phyloP scores from a whole-genome alignment of 495 filamentous ascomycete species.

The Podospora tetraspora region DNA sequence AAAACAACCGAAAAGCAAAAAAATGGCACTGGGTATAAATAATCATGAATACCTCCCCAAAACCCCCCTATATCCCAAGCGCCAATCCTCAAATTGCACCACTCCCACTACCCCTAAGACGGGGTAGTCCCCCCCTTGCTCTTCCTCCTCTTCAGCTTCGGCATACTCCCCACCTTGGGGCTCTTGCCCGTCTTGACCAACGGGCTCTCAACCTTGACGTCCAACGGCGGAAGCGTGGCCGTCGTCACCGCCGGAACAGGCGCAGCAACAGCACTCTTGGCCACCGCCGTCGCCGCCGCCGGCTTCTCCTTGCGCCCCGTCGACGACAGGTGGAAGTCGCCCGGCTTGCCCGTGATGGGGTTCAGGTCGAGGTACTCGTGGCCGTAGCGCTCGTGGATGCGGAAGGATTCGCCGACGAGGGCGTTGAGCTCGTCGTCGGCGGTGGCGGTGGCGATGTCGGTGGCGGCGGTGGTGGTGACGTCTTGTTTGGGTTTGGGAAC shows the following conservation, averaged over 20 bases:
- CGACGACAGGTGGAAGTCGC: slow-evolving; percentile 72
- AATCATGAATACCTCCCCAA: neutral
- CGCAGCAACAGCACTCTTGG: neutral
- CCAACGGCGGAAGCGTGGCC: slow-evolving; percentile 27
- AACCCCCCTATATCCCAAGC: neutral
- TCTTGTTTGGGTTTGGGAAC: slow-evolving; percentile 52
- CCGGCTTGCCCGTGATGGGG: slow-evolving; percentile 77
- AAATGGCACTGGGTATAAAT: neutral
- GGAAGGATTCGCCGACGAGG: slow-evolving; percentile 62
- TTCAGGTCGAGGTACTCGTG: slow-evolving; percentile 91
- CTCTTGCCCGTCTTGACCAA: slow-evolving; percentile 40
- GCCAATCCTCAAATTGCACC: neutral
- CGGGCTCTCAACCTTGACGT: slow-evolving; percentile 35
- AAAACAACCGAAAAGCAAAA: neutral
- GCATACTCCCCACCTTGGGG: slow-evolving; percentile 43
- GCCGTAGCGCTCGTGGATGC: slow-evolving; percentile 56
- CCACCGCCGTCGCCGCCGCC: slow-evolving; percentile 11
- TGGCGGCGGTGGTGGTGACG: slow-evolving; percentile 55
- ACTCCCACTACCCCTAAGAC: neutral
- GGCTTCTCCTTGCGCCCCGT: slow-evolving; percentile 46
- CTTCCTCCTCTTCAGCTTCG: slow-evolving; percentile 54
- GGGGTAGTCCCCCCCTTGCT: slow-evolving; percentile 43
- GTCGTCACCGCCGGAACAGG: neutral
- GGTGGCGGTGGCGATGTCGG: slow-evolving; percentile 29
- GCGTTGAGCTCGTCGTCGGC: slow-evolving; percentile 36